Evolutionary conservation across 2,329 filamentous ascomycete species (phyloP).

Genomic region (Stagonosporopsis tanaceti): DNA sequence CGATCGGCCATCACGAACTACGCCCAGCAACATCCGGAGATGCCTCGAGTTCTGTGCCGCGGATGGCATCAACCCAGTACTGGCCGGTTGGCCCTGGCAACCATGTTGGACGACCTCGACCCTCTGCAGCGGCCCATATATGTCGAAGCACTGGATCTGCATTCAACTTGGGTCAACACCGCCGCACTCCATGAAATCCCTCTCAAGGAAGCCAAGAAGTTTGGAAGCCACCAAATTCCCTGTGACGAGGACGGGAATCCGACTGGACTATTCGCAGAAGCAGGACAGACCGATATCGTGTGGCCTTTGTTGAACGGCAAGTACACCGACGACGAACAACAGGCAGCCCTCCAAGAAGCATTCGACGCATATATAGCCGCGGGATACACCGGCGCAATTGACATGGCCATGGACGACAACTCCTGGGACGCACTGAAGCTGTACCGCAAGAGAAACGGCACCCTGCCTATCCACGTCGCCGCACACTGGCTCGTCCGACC

Average conservation of each 20-base stretch:
- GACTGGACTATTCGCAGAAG: conserved; percentile 23
- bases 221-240: conserved; percentile 17
- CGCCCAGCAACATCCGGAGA: conserved; percentile 52
- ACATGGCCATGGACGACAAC: conserved; percentile 56
- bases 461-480: conserved; percentile 55
- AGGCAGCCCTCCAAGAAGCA: conserved; percentile 54
- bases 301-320: conserved; percentile 59
- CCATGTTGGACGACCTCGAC: conserved; percentile 59
- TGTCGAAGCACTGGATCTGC: conserved; percentile 62
- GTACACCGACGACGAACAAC: conserved; percentile 55
- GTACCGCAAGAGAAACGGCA: conserved; percentile 44
- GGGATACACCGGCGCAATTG: conserved; percentile 62
- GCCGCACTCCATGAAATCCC: conserved; percentile 58
- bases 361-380: conserved; percentile 55
- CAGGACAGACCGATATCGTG: conserved; percentile 36
- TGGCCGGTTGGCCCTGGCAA: conserved; percentile 56
- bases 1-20: conserved; percentile 52
- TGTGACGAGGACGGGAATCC: conserved; percentile 15
- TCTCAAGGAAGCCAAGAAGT: conserved; percentile 45
- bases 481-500: conserved; percentile 63
- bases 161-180: conserved; percentile 61
- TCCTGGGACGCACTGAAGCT: conserved; percentile 17
- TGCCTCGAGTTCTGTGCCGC: conserved; percentile 56
- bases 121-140: conserved; percentile 55
- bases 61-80: conserved; percentile 57